Conservation (phyloP, 495 filamentous ascomycete genomes). For the Recurvomyces mirabilis region DNA sequence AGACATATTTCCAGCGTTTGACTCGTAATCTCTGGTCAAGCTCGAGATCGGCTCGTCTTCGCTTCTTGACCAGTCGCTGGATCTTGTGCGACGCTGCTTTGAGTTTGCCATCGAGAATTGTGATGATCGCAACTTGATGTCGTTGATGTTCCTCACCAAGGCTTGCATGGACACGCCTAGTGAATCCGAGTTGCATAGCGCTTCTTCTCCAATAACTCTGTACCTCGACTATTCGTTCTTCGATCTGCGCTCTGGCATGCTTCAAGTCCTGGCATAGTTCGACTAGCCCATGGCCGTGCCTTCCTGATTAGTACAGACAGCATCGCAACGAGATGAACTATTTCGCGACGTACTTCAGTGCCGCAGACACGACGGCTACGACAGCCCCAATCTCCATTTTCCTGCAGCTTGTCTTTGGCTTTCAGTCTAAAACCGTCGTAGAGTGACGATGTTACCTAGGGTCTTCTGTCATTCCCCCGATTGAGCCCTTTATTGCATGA, state of each 20-base stretch:
- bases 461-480: too few species aligned
- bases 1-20: slow-evolving; percentile 26
- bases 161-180: slow-evolving; percentile 24
- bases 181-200: slow-evolving; percentile 29
- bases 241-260: slow-evolving; percentile 23
- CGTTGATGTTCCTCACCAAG: slow-evolving; percentile 31
- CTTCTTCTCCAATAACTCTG: slow-evolving; percentile 29
- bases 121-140: slow-evolving; percentile 28
- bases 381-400: too few species aligned
- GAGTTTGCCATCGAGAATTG: slow-evolving; percentile 28
- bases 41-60: slow-evolving; percentile 8
- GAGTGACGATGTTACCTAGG: too few species aligned
- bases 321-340: too few species aligned
- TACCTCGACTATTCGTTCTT: slow-evolving; percentile 28
- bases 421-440: too few species aligned
- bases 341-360: too few species aligned
- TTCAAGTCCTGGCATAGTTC: slow-evolving; percentile 13
- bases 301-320: too few species aligned
- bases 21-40: slow-evolving; percentile 8
- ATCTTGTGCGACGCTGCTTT: slow-evolving; percentile 23
- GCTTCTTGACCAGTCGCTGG: slow-evolving; percentile 21
- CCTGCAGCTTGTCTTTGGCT: too few species aligned
- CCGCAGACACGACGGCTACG: too few species aligned
- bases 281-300: neutral
- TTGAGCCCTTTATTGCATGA: too few species aligned